Conservation (phyloP, 371 early-diverging fungal genomes). For the Rhizopus delemar region DNA sequence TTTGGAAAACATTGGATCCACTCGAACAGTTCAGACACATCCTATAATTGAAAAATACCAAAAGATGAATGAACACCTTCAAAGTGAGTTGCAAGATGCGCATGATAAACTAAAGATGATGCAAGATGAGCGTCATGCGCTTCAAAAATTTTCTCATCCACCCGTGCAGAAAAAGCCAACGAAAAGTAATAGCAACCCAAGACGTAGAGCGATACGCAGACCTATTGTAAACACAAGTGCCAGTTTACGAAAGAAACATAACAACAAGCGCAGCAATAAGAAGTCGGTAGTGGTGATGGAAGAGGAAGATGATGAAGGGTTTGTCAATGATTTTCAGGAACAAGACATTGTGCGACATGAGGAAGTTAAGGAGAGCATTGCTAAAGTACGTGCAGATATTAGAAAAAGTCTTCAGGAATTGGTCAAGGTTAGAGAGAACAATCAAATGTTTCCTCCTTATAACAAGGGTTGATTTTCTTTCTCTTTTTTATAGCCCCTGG, state of each 20-base stretch:
- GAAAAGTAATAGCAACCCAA: slow-evolving; percentile 17
- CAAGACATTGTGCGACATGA: slow-evolving; percentile 32
- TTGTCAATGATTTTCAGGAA: slow-evolving; percentile 31
- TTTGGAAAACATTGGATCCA: slow-evolving; percentile 15
- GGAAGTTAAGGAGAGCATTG: slow-evolving; percentile 57
- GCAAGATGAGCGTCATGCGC: slow-evolving; percentile 21
- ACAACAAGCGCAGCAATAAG: slow-evolving; percentile 1
- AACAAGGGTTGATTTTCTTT: not conserved
- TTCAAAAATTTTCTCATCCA: slow-evolving; percentile 21
- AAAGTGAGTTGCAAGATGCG: slow-evolving; percentile 48
- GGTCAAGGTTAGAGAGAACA: slow-evolving; percentile 29
- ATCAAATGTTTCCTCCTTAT: no score
- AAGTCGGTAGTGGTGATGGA: not conserved
- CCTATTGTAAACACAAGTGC: slow-evolving; percentile 25
- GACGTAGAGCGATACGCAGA: slow-evolving; percentile 15
- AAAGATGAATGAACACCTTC: slow-evolving; percentile 53
- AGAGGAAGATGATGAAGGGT: slow-evolving; percentile 28
- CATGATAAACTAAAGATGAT: slow-evolving; percentile 35
- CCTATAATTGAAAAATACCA: slow-evolving; percentile 59
- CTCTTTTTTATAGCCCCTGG: slow-evolving; percentile 30
- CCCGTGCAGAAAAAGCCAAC: slow-evolving; percentile 2
- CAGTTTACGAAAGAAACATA: slow-evolving; percentile 6
- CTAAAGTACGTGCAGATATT: slow-evolving; percentile 67
- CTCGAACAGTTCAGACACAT: slow-evolving; percentile 31
- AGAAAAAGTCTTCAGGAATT: slow-evolving; percentile 50